Evolutionary conservation across 768 basidiomycete genomes (phyloP).

Genomic region (Clitopilus hobsonii): DNA sequence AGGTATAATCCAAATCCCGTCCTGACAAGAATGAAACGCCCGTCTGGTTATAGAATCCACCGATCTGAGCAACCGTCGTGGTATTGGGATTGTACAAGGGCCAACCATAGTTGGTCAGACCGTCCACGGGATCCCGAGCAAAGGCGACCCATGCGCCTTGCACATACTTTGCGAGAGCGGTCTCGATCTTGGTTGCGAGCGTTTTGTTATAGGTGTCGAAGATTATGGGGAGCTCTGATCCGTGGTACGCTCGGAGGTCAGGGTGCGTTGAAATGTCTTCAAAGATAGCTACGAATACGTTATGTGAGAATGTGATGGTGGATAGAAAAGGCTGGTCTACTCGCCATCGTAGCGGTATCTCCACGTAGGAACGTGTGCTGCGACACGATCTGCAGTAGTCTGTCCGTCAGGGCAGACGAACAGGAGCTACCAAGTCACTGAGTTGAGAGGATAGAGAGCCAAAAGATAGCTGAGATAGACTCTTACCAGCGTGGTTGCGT

Average conservation of each 20-base stretch:
- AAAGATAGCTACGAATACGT: slow-evolving; percentile 21
- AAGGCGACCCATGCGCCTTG: slow-evolving; percentile 36
- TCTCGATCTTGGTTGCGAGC: slow-evolving; percentile 14
- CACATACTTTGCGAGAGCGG: slow-evolving; percentile 26
- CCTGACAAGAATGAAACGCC: slow-evolving; percentile 2
- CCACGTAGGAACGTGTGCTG: slow-evolving; percentile 12
- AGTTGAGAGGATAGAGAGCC: neutral
- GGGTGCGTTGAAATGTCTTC: slow-evolving; percentile 26
- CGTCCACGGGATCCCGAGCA: slow-evolving; percentile 29
- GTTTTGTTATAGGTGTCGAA: slow-evolving; percentile 28
- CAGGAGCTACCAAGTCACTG: slow-evolving; percentile 2
- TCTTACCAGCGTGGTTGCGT: slow-evolving; percentile 20
- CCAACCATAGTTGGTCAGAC: slow-evolving; percentile 20
- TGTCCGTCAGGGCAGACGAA: slow-evolving; percentile 10
- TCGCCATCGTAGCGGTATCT: slow-evolving; percentile 16
- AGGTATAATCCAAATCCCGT: neutral
- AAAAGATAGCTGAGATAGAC: neutral
- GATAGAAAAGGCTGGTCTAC: slow-evolving; percentile 10
- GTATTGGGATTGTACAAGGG: slow-evolving; percentile 13
- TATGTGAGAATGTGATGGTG: slow-evolving; percentile 16
- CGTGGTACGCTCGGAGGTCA: slow-evolving; percentile 30
- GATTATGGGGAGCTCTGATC: slow-evolving; percentile 32
- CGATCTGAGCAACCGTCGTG: slow-evolving; percentile 8
- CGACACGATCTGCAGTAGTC: slow-evolving; percentile 2
- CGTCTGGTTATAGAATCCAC: slow-evolving; percentile 7